Conservation (phyloP, 108 stramenopile genomes). For the Skeletonema tropicum region DNA sequence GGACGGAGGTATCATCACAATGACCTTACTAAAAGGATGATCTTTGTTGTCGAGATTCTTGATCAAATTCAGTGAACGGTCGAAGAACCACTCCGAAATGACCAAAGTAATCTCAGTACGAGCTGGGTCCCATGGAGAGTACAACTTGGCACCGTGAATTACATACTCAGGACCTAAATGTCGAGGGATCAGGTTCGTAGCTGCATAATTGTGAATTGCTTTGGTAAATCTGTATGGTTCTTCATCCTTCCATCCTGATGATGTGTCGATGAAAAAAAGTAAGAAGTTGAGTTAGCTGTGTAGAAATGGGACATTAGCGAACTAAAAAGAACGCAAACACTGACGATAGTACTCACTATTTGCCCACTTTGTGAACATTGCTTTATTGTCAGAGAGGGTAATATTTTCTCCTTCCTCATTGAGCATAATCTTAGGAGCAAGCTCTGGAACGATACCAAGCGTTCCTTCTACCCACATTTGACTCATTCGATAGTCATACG, state of each 20-base stretch:
- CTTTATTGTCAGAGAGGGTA: conserved; percentile 57
- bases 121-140: conserved; percentile 62
- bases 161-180: conserved; percentile 67
- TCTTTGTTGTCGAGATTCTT: conserved; percentile 59
- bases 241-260: conserved; percentile 40
- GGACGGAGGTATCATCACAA: conserved; percentile 60
- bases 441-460: conserved; percentile 50
- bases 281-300: no score
- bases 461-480: conserved; percentile 77
- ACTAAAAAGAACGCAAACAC: no score
- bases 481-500: conserved; percentile 69
- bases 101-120: conserved; percentile 60
- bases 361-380: conserved; percentile 61
- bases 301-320: no score
- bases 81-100: conserved; percentile 67
- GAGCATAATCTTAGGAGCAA: conserved; percentile 68
- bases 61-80: conserved; percentile 51
- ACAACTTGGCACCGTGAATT: conserved; percentile 74
- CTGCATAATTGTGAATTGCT: conserved; percentile 73
- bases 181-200: conserved; percentile 70
- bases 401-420: conserved; percentile 72
- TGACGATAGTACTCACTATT: conserved; percentile 14
- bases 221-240: conserved; percentile 58
- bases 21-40: conserved; percentile 66
- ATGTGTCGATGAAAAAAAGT: no score